phyloP scores from a whole-genome alignment of 1,284 basidiomycete species.

The Leccinum pallidistipes region DNA sequence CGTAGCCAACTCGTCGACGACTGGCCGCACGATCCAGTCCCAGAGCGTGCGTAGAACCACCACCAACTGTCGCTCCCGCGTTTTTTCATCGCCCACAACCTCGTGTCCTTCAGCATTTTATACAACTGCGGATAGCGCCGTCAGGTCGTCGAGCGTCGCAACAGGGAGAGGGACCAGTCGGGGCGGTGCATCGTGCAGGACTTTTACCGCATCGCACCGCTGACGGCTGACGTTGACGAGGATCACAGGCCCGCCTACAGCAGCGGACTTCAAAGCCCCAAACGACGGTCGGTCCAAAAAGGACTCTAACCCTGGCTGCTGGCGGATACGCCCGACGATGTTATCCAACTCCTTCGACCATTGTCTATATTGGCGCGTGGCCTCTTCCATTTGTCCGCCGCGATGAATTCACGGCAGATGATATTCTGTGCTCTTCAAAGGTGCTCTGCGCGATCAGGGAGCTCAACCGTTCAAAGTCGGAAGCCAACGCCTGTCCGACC shows the following conservation, averaged over 20 bases:
- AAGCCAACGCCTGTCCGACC: conserved; percentile 21
- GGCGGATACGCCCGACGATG: conserved; percentile 26
- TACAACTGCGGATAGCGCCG: conserved; percentile 17
- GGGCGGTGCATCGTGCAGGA: conserved; percentile 20
- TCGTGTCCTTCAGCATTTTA: conserved; percentile 13
- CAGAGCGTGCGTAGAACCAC: conserved; percentile 33
- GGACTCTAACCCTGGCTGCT: conserved; percentile 27
- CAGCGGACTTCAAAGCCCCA: conserved; percentile 26
- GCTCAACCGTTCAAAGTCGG: conserved; percentile 26
- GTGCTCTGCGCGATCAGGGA: conserved; percentile 15
- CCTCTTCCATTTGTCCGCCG: conserved; percentile 16
- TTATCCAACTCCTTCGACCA: conserved; percentile 20
- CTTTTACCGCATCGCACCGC: conserved; percentile 35
- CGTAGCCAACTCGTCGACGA: conserved; percentile 28
- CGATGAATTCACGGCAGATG: neutral
- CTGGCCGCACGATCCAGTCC: conserved; percentile 32
- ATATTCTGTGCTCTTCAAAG: neutral
- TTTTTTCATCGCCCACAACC: conserved; percentile 25
- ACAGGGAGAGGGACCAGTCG: conserved; percentile 24
- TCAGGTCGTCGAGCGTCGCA: conserved; percentile 16
- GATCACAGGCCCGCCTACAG: conserved; percentile 39
- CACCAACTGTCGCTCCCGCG: conserved; percentile 20
- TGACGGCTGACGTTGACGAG: conserved; percentile 33
- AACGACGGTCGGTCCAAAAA: conserved; percentile 30
- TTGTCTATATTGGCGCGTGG: conserved; percentile 15